Evolutionary conservation across 257 asterid species (phyloP).

Genomic region (Datura wrightii): DNA sequence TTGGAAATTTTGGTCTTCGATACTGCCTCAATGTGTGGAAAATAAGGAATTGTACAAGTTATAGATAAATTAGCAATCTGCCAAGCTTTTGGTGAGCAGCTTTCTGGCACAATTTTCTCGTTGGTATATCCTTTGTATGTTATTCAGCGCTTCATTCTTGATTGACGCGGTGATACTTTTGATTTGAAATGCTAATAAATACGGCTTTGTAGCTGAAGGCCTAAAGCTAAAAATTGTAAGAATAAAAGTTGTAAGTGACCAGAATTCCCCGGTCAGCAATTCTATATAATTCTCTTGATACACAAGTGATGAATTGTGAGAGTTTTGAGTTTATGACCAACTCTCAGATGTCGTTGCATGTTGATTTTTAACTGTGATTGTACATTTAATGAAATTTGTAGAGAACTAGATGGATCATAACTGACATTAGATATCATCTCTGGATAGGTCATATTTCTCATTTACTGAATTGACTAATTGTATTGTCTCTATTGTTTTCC

Average conservation of each 20-base stretch:
- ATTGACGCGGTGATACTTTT: neutral
- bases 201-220: neutral
- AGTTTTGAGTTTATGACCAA: neutral
- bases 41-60: slow-evolving; percentile 25
- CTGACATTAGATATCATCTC: neutral
- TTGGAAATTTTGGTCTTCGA: slow-evolving; percentile 6
- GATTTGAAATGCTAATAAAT: slow-evolving; percentile 5
- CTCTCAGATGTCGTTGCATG: neutral
- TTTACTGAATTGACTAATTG: neutral
- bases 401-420: neutral
- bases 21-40: slow-evolving; percentile 26
- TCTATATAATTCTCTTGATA: neutral
- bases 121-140: slow-evolving; percentile 1
- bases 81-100: slow-evolving; percentile 14
- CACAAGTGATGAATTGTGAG: neutral
- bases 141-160: slow-evolving; percentile 16
- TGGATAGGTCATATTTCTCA: neutral
- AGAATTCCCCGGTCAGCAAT: neutral
- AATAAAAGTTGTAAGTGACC: neutral
- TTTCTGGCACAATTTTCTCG: neutral
- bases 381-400: neutral
- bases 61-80: slow-evolving; percentile 14
- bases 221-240: neutral
- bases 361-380: neutral
- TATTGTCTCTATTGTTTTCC: neutral